These are phyloP conservation scores for Suillus paluster DNA, from an alignment of 768 basidiomycete genomes.

Conservation along the genomic window DNA sequence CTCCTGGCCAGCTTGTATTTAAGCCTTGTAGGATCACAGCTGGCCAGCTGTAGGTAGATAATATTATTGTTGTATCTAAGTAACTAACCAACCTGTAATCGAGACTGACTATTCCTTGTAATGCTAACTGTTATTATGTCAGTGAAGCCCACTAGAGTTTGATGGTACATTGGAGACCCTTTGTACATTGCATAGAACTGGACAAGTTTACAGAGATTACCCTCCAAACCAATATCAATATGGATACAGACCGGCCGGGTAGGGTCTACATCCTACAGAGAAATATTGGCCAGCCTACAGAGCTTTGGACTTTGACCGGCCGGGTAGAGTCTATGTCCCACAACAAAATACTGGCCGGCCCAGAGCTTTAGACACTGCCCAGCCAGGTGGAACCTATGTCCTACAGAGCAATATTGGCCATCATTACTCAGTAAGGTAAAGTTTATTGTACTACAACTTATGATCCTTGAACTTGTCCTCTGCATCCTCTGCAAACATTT, in stretches of 20 bases:
- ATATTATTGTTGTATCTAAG: not conserved
- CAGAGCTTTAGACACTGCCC: not conserved
- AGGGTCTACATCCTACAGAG: too few relatives aligned
- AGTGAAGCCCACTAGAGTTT: too few relatives aligned
- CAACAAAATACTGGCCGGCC: not conserved
- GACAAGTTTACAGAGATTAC: too few relatives aligned
- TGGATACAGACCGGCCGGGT: too few relatives aligned
- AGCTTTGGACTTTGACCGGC: too few relatives aligned
- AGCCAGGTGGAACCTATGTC: not conserved
- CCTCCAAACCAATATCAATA: too few relatives aligned
- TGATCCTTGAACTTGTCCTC: slow-evolving; percentile 5
- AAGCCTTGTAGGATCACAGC: not conserved
- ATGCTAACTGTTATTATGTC: not conserved
- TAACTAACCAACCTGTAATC: too few relatives aligned
- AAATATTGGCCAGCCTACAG: too few relatives aligned
- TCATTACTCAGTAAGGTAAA: not conserved
- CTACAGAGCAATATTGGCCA: not conserved
- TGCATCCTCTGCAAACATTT: not conserved
- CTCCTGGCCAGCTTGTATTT: too few relatives aligned
- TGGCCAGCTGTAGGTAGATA: not conserved
- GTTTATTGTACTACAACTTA: not conserved
- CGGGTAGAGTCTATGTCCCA: not conserved
- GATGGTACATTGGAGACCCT: too few relatives aligned
- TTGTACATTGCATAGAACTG: too few relatives aligned
- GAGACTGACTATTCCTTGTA: too few relatives aligned